phyloP scores from a whole-genome alignment of 2,329 filamentous ascomycete species.

The Dichotomopilus funicola region DNA sequence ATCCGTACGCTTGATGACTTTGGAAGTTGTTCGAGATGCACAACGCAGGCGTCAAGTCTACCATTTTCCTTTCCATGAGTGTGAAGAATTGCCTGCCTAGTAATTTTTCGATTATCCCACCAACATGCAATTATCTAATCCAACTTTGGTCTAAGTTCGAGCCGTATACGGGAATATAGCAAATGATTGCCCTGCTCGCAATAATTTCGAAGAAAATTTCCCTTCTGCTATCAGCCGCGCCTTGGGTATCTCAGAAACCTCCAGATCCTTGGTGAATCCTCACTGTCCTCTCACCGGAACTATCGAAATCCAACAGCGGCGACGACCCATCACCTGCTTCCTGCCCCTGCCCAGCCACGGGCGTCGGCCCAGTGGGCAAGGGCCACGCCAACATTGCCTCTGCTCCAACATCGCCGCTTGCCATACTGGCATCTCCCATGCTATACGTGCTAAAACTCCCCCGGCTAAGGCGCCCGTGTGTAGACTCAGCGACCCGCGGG shows the following conservation, averaged over 20 bases:
- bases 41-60: too few species aligned
- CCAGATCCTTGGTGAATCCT: neutral
- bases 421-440: conserved; percentile 7
- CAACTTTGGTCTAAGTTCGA: too few species aligned
- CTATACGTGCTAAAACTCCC: conserved; percentile 11
- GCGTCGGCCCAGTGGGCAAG: conserved; percentile 15
- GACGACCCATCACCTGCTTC: neutral
- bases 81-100: too few species aligned
- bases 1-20: too few species aligned
- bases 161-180: too few species aligned
- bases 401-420: conserved; percentile 14
- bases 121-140: too few species aligned
- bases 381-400: conserved; percentile 16
- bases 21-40: too few species aligned
- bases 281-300: conserved; percentile 16
- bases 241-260: too few species aligned
- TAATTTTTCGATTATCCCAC: too few species aligned
- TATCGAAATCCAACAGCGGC: conserved; percentile 14
- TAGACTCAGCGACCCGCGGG: conserved; percentile 1
- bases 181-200: too few species aligned
- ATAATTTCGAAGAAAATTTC: neutral
- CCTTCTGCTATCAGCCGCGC: too few species aligned
- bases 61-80: too few species aligned
- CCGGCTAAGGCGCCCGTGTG: neutral
- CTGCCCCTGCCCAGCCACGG: conserved; percentile 4